Evolutionary conservation across 148 eudicot genomes (phyloP).

Genomic region (Agrostemma githago): DNA sequence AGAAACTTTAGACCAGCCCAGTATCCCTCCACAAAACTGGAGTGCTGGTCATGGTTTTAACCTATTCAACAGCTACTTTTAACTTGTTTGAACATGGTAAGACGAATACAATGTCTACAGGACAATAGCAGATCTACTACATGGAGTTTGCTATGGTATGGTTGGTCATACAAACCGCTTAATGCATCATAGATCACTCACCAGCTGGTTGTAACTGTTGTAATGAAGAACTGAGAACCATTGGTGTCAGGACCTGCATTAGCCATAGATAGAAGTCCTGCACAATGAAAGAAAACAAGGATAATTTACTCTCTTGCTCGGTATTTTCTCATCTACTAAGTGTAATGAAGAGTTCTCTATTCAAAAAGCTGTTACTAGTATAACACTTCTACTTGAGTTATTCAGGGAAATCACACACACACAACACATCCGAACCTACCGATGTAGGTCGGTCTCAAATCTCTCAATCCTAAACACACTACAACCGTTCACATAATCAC

Average conservation of each 20-base stretch:
- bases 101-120: neutral
- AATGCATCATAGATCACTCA: slow-evolving; percentile 21
- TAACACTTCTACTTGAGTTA: neutral
- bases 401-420: neutral
- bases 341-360: neutral
- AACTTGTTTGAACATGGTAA: neutral
- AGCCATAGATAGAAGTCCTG: slow-evolving; percentile 95
- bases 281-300: slow-evolving; percentile 9
- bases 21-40: neutral
- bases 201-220: slow-evolving; percentile 97
- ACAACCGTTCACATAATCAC: neutral
- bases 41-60: too few relatives aligned
- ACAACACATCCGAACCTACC: neutral
- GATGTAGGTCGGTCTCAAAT: neutral
- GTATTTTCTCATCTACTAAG: neutral
- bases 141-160: too few relatives aligned
- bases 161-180: too few relatives aligned
- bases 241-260: slow-evolving; percentile 90
- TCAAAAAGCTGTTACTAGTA: neutral
- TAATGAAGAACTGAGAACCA: slow-evolving; percentile 96
- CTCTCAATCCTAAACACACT: neutral
- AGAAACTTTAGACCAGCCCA: too few relatives aligned
- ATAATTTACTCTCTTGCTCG: neutral
- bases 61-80: neutral
- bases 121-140: neutral